Evolutionary conservation across 2,329 filamentous ascomycete genomes (phyloP).

Genomic region (Microdochium trichocladiopsis): DNA sequence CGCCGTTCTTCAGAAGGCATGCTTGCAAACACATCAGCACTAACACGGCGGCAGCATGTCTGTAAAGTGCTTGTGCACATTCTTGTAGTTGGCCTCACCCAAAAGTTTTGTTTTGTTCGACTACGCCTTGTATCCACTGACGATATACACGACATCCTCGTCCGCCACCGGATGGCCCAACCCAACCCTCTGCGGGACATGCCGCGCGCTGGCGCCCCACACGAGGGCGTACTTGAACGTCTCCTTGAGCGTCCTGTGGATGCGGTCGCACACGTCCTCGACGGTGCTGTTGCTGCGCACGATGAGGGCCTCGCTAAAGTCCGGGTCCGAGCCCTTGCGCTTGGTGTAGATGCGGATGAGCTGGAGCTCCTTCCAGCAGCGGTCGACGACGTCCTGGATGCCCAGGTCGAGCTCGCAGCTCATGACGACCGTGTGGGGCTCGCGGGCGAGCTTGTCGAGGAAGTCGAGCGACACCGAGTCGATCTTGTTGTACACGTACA

Average conservation of each 20-base stretch:
- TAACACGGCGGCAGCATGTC: too few species aligned
- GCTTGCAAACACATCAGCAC: too few species aligned
- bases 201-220: constrained; percentile 93
- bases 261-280: constrained; percentile 94
- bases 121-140: constrained; percentile 57
- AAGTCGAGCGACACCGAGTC: constrained; percentile 91
- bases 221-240: constrained; percentile 98
- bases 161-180: constrained; percentile 71
- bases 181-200: constrained; percentile 90
- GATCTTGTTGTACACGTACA: constrained; percentile 99
- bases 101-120: constrained; percentile 5
- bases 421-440: constrained; percentile 95
- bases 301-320: constrained; percentile 88
- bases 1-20: neutral
- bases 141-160: constrained; percentile 63
- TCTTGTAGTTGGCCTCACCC: neutral
- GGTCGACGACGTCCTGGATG: constrained; percentile 85
- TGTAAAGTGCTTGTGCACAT: neutral
- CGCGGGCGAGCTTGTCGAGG: constrained; percentile 83
- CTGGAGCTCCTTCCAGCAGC: constrained; percentile 88
- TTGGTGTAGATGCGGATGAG: constrained; percentile 96
- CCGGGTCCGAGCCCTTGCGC: constrained; percentile 83
- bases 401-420: constrained; percentile 93
- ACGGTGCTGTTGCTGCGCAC: constrained; percentile 82
- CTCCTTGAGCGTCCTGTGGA: constrained; percentile 91